Evolutionary conservation across 192 early-diverging fungal species (phyloP), one percentile per base, ranked within the genome.

Genomic region (Linnemannia zychae): DNA sequence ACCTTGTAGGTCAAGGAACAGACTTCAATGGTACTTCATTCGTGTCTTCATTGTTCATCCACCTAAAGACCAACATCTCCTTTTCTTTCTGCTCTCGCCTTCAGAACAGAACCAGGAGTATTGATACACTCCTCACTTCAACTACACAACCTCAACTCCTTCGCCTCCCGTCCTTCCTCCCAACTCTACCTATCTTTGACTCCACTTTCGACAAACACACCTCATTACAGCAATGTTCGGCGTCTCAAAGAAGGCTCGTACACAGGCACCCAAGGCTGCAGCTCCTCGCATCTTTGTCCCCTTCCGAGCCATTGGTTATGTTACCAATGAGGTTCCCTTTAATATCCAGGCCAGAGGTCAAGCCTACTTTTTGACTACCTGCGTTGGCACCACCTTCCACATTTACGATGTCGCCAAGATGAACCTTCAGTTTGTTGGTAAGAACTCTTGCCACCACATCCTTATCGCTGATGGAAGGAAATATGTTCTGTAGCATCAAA

Each of bases 241-340:
- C 67, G 72, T 85, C 67, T 73, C 79, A 46, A 85, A 85, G 77
- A 85, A 79, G 73, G 83, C 78, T 52, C 83, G 83, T 70, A 85
- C 78, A 48, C 77, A 67, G 44, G 73, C 77, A 31, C 83, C 83
- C 18, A 85, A 85, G 70, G 83, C 83, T 36, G 78, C 63, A 38
- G 83, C 78, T 12, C 83, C 90, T 24, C 89, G 92, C 24, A 89
- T 98, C 72, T 98, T 93, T 85, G 92, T 92, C 74, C 97, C 97
- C 31, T 99, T 96, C 90, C 89, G 97, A 77, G 95, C 97, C 6
- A 90, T 99, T 38, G 97, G 98, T 67, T 96, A 97, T 88, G 91
- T 98, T 38, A 95, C 97, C 75, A 93, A 94, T 78, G 93, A 94
- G 71, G 86, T 94, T 24, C 94, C 97, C 34, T 91, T 98, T 86